Evolutionary conservation across 345 rosid genomes (phyloP).

Genomic region (Citrus unshiu): DNA sequence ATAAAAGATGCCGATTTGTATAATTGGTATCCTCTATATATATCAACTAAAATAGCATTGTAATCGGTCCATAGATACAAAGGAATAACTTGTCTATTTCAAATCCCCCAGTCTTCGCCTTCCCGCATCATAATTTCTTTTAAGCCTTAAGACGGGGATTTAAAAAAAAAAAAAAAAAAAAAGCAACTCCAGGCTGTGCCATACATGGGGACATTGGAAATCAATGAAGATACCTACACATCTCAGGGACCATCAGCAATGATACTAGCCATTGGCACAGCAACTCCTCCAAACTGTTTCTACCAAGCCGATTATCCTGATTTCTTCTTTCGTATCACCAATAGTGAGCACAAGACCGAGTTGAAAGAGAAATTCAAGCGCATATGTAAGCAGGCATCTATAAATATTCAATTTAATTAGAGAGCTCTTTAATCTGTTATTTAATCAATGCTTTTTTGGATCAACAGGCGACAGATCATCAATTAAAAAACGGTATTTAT

Average conservation of each 20-base stretch:
- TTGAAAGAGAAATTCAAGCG: slow-evolving; percentile 37
- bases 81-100: too few species aligned
- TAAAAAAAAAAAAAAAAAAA: too few species aligned
- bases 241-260: neutral
- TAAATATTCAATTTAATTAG: neutral
- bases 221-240: too few species aligned
- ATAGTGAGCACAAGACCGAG: slow-evolving; percentile 25
- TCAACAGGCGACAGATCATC: slow-evolving; percentile 29
- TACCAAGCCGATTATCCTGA: slow-evolving; percentile 29
- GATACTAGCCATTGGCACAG: neutral
- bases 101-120: too few species aligned
- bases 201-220: too few species aligned
- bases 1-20: too few species aligned
- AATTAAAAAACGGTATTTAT: slow-evolving; percentile 6
- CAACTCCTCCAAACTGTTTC: slow-evolving; percentile 19
- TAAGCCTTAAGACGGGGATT: too few species aligned
- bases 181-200: too few species aligned
- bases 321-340: slow-evolving; percentile 35
- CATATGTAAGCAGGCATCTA: slow-evolving; percentile 20
- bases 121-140: too few species aligned
- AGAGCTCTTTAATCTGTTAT: neutral
- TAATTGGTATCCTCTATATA: too few species aligned
- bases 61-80: too few species aligned
- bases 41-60: too few species aligned
- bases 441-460: neutral